Evolutionary conservation across 257 asterid species (phyloP).

Genomic region (Fraxinus americana): DNA sequence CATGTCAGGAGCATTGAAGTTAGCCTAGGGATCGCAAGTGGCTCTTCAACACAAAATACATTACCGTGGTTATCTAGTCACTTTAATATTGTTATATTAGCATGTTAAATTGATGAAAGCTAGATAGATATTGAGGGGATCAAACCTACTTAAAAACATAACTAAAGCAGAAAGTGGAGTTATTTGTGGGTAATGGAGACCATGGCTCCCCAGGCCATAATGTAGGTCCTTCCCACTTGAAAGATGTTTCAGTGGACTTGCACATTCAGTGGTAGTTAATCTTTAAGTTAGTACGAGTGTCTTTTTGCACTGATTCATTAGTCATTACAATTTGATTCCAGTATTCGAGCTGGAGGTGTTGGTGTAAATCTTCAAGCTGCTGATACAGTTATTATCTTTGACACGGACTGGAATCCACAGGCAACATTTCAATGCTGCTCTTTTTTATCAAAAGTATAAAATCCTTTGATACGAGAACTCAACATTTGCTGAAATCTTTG

Average conservation of each 20-base stretch:
- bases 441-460: conserved; percentile 16
- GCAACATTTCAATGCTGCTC: conserved; percentile 39
- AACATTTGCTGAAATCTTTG: conserved; percentile 17
- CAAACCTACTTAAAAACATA: not conserved
- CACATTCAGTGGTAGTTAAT: not conserved
- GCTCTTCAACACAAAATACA: not conserved
- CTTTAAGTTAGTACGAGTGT: conserved; percentile 8
- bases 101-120: not conserved
- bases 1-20: not conserved
- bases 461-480: conserved; percentile 15
- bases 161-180: conserved; percentile 11
- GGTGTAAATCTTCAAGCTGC: conserved; percentile 99
- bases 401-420: conserved; percentile 99
- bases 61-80: not conserved
- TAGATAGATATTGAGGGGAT: not conserved
- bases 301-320: conserved; percentile 20
- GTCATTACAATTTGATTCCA: conserved; percentile 33
- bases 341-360: conserved; percentile 99
- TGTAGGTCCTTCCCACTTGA: not conserved
- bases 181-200: not conserved
- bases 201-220: not conserved
- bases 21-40: not conserved
- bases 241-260: not conserved
- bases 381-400: conserved; percentile 97
- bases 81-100: not conserved